Evolutionary conservation across 768 basidiomycete species (phyloP).

Genomic region (Dendrothele bispora): DNA sequence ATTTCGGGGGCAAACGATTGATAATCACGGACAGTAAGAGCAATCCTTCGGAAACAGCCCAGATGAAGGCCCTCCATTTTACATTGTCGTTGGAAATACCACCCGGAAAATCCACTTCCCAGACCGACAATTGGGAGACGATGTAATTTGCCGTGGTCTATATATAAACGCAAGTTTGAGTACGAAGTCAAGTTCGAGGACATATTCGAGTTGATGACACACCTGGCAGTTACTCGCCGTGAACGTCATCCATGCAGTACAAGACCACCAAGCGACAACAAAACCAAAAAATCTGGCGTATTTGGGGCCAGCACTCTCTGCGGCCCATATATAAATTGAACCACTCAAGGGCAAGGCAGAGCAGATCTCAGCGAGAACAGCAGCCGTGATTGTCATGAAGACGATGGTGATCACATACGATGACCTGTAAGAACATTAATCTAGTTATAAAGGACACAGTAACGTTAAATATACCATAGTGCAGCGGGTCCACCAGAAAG

Average conservation of each 20-base stretch:
- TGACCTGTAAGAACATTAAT: conserved; percentile 53
- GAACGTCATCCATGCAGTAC: conserved; percentile 97
- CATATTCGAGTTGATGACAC: conserved; percentile 12
- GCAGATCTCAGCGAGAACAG: conserved; percentile 86
- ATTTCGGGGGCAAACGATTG: conserved; percentile 80
- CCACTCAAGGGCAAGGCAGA: conserved; percentile 86
- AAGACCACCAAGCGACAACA: conserved; percentile 91
- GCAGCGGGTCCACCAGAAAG: conserved; percentile 87
- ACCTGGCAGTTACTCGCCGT: conserved; percentile 87
- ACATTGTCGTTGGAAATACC: conserved; percentile 68
- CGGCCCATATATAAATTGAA: conserved; percentile 94
- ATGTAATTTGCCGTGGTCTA: conserved; percentile 90
- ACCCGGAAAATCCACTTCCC: conserved; percentile 81
- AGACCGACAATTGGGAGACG: conserved; percentile 80
- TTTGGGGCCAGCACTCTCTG: conserved; percentile 87
- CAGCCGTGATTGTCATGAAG: conserved; percentile 88
- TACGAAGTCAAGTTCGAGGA: neutral
- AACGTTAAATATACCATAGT: conserved; percentile 54
- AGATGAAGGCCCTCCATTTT: conserved; percentile 85
- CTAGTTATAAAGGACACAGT: neutral
- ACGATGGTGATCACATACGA: conserved; percentile 80
- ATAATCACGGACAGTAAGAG: conserved; percentile 72
- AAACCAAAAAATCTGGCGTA: conserved; percentile 87
- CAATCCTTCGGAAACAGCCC: conserved; percentile 77
- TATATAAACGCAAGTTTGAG: neutral